phyloP scores from a whole-genome alignment of 2,329 filamentous ascomycete species.

The Helminthosporium solani region DNA sequence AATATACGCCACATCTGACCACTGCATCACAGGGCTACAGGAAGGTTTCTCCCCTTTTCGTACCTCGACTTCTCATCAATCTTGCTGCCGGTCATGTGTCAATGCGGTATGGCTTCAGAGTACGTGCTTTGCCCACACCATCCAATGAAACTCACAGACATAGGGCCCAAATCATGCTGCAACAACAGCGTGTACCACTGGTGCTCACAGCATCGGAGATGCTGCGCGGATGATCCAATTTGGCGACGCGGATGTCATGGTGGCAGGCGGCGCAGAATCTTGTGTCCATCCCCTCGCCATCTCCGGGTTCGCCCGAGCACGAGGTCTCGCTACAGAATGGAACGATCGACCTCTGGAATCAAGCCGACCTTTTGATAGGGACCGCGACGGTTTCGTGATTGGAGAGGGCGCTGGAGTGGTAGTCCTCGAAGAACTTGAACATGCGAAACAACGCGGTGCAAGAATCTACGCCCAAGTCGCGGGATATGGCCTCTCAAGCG shows the following conservation, averaged over 20 bases:
- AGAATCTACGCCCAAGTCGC: conserved; percentile 83
- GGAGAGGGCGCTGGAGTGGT: conserved; percentile 88
- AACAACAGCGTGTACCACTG: conserved; percentile 94
- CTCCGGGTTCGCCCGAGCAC: conserved; percentile 83
- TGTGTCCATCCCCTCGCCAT: conserved; percentile 94
- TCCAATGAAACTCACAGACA: conserved; percentile 7
- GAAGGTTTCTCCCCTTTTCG: conserved; percentile 90
- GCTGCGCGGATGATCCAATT: conserved; percentile 89
- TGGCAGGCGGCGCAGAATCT: conserved; percentile 92
- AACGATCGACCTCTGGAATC: conserved; percentile 70
- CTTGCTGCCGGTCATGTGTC: conserved; percentile 92
- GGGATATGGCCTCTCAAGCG: conserved; percentile 87
- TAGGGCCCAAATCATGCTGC: conserved; percentile 87
- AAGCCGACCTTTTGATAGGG: conserved; percentile 83
- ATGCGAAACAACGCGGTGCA: conserved; percentile 77
- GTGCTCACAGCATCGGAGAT: conserved; percentile 91
- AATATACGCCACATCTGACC: not conserved
- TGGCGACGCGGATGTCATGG: conserved; percentile 91
- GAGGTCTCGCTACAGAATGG: conserved; percentile 79
- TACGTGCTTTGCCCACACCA: conserved; percentile 20
- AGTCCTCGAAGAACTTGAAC: conserved; percentile 85
- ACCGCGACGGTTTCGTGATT: conserved; percentile 84
- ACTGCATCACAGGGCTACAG: conserved; percentile 71
- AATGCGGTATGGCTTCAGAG: conserved; percentile 82
- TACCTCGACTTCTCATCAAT: conserved; percentile 91